Conservation (phyloP, 2,329 filamentous ascomycete genomes). For the Metarhizium rileyi region DNA sequence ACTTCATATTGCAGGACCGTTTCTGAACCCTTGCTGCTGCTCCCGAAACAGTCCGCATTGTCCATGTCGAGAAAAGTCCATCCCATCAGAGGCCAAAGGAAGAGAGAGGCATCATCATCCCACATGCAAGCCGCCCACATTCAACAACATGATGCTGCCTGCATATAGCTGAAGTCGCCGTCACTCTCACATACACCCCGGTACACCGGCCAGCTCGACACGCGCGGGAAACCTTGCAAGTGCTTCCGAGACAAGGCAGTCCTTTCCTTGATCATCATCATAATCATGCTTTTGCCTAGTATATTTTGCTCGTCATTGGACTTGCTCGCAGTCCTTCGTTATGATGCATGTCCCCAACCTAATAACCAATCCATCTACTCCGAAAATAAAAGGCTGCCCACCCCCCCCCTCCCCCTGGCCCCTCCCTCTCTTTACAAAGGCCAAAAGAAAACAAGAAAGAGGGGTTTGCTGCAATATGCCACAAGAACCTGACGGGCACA, state of each 20-base stretch:
- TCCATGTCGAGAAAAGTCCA: neutral
- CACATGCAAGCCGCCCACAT: neutral
- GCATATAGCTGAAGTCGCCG: neutral
- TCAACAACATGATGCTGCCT: neutral
- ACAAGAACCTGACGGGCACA: slow-evolving; percentile 1
- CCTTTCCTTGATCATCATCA: neutral
- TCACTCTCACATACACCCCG: neutral
- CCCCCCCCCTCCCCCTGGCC: no score
- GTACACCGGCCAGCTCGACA: neutral
- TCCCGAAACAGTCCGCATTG: neutral
- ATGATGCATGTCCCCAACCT: neutral
- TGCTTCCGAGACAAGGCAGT: neutral
- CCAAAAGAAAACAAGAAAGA: neutral
- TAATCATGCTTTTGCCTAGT: neutral
- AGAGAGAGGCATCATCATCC: neutral
- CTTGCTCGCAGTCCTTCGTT: neutral
- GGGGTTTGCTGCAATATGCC: slow-evolving; percentile 4
- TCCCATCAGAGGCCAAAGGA: neutral
- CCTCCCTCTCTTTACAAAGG: no score
- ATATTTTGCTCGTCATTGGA: neutral
- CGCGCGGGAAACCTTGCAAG: neutral
- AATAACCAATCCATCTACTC: neutral
- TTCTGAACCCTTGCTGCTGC: neutral
- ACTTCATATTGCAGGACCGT: neutral
- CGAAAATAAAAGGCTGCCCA: neutral